Conservation (phyloP, 139 green algal genomes). For the Nannochloris sp. region DNA sequence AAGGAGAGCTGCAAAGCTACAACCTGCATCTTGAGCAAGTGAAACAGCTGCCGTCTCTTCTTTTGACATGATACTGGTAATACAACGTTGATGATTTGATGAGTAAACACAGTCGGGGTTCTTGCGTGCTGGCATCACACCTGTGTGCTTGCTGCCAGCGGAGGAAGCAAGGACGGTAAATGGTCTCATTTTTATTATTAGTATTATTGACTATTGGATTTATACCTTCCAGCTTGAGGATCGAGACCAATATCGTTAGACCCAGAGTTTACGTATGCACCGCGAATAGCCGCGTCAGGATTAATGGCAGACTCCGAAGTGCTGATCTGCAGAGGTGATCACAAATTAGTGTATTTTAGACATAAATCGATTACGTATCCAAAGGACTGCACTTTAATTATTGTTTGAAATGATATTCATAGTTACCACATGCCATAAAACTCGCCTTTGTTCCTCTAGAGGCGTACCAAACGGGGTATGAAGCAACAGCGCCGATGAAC, state of each 20-base stretch:
- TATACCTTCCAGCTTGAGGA: background rate
- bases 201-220: too few relatives aligned
- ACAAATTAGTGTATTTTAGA: background rate
- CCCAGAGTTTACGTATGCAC: slow-evolving; percentile 58
- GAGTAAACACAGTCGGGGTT: too few relatives aligned
- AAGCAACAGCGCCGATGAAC: slow-evolving; percentile 13
- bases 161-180: too few relatives aligned
- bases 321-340: slow-evolving; percentile 11
- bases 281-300: slow-evolving; percentile 36
- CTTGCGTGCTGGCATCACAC: too few relatives aligned
- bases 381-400: background rate
- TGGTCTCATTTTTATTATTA: too few relatives aligned
- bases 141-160: too few relatives aligned
- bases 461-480: slow-evolving; percentile 21
- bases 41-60: too few relatives aligned
- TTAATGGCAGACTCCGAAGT: slow-evolving; percentile 23
- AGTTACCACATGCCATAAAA: background rate
- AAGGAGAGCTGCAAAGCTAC: background rate
- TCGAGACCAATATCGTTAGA: slow-evolving; percentile 54
- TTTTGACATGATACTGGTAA: too few relatives aligned
- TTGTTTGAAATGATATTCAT: background rate
- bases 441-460: background rate
- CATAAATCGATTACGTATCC: background rate
- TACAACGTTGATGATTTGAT: too few relatives aligned
- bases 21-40: too few relatives aligned